A percentile compares a stretch with the other conserved stretches of the same genome.
Conservation (phyloP, 768 basidiomycete species). For the Leccinellum luteum region DNA sequence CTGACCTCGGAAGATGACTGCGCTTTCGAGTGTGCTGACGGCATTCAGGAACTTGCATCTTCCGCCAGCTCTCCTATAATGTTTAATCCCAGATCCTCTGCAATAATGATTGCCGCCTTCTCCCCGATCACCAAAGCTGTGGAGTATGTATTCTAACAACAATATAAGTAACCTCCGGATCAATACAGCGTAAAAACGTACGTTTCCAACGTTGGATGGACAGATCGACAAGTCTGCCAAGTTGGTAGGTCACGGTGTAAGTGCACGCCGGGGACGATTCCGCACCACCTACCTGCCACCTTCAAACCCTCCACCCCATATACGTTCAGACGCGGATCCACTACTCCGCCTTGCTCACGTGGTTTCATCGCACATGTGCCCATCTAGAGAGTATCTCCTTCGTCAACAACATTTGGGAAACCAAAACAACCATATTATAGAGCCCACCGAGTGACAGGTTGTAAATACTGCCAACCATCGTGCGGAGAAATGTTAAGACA, state of each 20-base stretch:
- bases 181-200: neutral
- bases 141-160: no score
- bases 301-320: conserved; percentile 12
- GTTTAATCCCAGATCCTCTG: no score
- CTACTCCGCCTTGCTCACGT: conserved; percentile 6
- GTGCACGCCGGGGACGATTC: neutral
- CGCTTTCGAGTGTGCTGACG: no score
- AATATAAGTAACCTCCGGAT: no score
- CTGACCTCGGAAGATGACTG: no score
- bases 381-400: neutral
- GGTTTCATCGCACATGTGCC: conserved; percentile 66
- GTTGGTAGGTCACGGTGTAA: neutral
- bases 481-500: neutral
- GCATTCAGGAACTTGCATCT: no score
- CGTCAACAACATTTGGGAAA: neutral
- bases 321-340: conserved; percentile 13
- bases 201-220: conserved; percentile 8
- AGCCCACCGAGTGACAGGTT: neutral
- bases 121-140: no score
- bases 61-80: no score
- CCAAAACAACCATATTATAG: neutral
- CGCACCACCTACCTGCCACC: conserved; percentile 8
- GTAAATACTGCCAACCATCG: neutral
- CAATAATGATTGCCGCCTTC: no score
- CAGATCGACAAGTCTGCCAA: conserved; percentile 2